phyloP scores from a whole-genome alignment of 352 stramenopile species.

The Phytophthora citricola region DNA sequence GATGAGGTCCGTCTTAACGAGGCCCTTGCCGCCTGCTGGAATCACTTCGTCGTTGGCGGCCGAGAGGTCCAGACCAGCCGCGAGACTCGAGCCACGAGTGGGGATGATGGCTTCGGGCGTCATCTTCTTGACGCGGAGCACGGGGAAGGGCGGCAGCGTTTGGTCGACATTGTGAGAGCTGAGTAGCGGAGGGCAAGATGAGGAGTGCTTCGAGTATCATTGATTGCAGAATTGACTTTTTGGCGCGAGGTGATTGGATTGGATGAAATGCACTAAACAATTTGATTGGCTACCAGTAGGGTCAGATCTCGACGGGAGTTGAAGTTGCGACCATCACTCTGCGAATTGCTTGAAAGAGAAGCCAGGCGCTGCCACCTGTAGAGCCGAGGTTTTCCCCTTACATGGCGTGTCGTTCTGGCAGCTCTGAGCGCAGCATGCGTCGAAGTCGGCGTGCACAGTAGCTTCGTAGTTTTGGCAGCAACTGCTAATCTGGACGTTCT shows the following conservation, averaged over 20 bases:
- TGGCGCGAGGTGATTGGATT: conserved; percentile 26
- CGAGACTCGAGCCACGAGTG: conserved; percentile 72
- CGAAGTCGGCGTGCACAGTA: background rate
- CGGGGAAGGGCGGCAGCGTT: conserved; percentile 36
- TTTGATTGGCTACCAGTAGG: conserved; percentile 18
- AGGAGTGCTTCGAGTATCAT: background rate
- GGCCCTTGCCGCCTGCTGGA: conserved; percentile 90
- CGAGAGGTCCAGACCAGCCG: conserved; percentile 87
- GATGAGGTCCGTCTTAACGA: conserved; percentile 97
- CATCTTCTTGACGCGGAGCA: conserved; percentile 88
- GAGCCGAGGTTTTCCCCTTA: background rate
- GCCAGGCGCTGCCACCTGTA: background rate
- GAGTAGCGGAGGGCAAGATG: conserved; percentile 2
- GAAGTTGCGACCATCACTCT: conserved; percentile 3
- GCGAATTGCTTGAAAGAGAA: no score
- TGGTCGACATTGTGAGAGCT: conserved; percentile 27
- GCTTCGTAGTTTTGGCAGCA: background rate
- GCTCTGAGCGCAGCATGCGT: conserved; percentile 4
- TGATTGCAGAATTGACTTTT: conserved; percentile 8
- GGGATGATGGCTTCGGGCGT: conserved; percentile 84
- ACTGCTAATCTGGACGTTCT: conserved; percentile 1
- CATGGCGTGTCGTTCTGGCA: conserved; percentile 1
- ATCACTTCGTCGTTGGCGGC: conserved; percentile 91
- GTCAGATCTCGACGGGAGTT: background rate
- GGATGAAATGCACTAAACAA: conserved; percentile 10